Base-by-base conservation (phyloP, 75 land plant species). In the Pinus taeda region DNA sequence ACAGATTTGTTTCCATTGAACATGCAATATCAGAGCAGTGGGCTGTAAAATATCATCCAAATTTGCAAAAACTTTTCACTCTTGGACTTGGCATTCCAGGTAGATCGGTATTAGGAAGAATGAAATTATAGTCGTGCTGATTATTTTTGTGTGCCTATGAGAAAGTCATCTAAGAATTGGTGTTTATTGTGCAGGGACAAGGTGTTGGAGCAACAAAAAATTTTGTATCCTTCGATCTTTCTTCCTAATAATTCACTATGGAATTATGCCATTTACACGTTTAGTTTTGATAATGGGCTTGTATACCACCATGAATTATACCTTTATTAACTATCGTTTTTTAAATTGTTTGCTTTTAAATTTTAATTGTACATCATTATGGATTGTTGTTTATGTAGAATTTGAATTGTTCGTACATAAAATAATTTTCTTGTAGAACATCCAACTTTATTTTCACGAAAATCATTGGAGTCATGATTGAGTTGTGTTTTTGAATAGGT, bases 191-290 rank as follows among this genome's bases (percentile, higher is more conserved):
- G 85, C 88, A 93, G 98, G 85, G 97, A 96, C 82, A 90, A 90
- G 76, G 90, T 94, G 14, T 83, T 96, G 81, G 93, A 90, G 39
- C 89, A 92, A 76, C 93, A 91, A 74, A 92, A 89, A 71, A 71
- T 84, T 37, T 96, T 88, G 96, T 93, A 93, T 91, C 91, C 93
- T 89, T 77, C 20, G 63, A 49, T 49, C 11, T 9, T 9, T 49
- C 11, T 8, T 78, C 61, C 56, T 64, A 24, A 2, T 17, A 29
- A 17, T 11, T 36, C 42, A 24, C 9, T 57, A 30, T 57, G 61
- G 53, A 49, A 49, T 49, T 49, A 49, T 0, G 53, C 53, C 12
- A 49, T 8, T 2, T 49, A 49, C 11, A 9, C 0, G 53, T 8
- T 49, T 49, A 49, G 53, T 49, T 49, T 49, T 49, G 53, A 49